Base-by-base conservation (phyloP, 2,329 filamentous ascomycete genomes). In the Trichoderma koningii region DNA sequence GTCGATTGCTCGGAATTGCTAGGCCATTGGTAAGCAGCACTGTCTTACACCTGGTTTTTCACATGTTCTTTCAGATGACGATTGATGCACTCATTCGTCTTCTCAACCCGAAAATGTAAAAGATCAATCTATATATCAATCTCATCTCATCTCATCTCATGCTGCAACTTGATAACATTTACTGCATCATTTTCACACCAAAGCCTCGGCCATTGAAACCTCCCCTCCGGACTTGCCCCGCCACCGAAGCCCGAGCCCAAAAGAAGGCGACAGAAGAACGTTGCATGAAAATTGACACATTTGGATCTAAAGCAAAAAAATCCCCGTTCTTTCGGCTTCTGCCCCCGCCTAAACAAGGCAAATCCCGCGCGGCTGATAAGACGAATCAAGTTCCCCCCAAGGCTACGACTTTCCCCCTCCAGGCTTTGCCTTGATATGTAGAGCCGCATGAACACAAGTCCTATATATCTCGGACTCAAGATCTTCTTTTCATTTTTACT, bases 341-440 rank as follows among this genome's bases (percentile, higher is more conserved):
- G 47, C 21, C 21, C 21, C 30, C 57, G 34, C 34, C 48, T 14
- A 51, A 7, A 7, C 23, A n/a, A 26, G 26, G 19, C 26, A 30
- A 30, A 52, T 52, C 51, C 55, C 42, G 55, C 42, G 55, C 55
- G 55, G 55, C 42, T 57, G 55, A 57, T 57, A 57, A 57, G 55
- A n/a, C 23, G 45, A 38, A 38, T 38, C 10, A 5, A 5, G 12
- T 5, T n/a, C n/a, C 34, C 34, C 34, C 12, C 34, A 10, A 38
- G 34, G 34, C 34, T 38, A 14, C 34, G 21, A 23, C 21, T 23
- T 23, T 23, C 21, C 21, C 21, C 21, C 21, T 23, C 21, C 21
- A 23, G 21, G 21, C 21, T 10, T 12, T 38, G 10, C 6, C 30
- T 9, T 30, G 6, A 30, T 23, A 23, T 23, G 28, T 38, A 38